Conservation (phyloP, 2,329 filamentous ascomycete genomes). For the Pseudogymnoascus sp. region DNA sequence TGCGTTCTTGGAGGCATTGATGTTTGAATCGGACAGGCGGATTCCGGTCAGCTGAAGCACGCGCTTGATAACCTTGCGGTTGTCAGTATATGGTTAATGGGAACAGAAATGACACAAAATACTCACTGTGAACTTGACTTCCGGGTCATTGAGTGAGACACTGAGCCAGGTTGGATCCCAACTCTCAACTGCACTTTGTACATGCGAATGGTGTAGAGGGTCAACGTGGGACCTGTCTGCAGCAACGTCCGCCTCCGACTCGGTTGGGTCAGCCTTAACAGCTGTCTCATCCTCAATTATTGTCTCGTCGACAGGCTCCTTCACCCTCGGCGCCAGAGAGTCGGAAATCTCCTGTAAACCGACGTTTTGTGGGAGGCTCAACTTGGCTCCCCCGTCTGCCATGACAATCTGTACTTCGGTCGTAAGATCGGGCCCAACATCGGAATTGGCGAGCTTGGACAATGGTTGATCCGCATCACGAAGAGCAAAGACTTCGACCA, state of each 20-base stretch:
- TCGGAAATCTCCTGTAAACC: slow-evolving; percentile 17
- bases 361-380: slow-evolving; percentile 19
- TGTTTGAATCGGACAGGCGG: slow-evolving; percentile 62
- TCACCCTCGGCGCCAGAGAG: not conserved
- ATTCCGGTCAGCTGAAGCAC: slow-evolving; percentile 74
- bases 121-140: slow-evolving; percentile 69
- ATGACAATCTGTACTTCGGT: slow-evolving; percentile 22
- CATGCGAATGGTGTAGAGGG: slow-evolving; percentile 30
- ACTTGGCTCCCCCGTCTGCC: slow-evolving; percentile 13
- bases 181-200: slow-evolving; percentile 35
- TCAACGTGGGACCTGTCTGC: slow-evolving; percentile 21
- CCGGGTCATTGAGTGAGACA: slow-evolving; percentile 48
- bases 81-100: not conserved
- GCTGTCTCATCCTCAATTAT: slow-evolving; percentile 14
- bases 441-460: slow-evolving; percentile 15
- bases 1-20: slow-evolving; percentile 49
- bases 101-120: not conserved
- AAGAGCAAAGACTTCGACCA: slow-evolving; percentile 49
- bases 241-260: slow-evolving; percentile 25
- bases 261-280: slow-evolving; percentile 20
- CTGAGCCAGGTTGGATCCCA: slow-evolving; percentile 53
- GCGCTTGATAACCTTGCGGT: slow-evolving; percentile 66
- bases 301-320: not conserved
- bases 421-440: slow-evolving; percentile 17
- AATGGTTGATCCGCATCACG: slow-evolving; percentile 34